Conservation (phyloP, 2,329 filamentous ascomycete genomes). For the Cladophialophora exuberans region DNA sequence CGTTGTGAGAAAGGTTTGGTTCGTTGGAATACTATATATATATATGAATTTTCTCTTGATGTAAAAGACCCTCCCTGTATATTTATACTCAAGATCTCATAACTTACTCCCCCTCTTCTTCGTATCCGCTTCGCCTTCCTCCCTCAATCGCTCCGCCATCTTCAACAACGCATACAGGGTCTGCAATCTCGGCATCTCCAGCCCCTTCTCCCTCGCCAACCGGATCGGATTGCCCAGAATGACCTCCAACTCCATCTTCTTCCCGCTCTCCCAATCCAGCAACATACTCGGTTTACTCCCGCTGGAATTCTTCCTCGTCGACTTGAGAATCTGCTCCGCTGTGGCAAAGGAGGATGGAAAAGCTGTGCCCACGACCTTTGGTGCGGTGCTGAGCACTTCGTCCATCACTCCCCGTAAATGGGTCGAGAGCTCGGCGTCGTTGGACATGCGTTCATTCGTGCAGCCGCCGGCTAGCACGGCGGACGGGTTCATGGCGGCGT, state of each 20-base stretch:
- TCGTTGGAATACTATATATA: too few species aligned
- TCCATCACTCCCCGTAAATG: conserved; percentile 70
- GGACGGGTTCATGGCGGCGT: conserved; percentile 74
- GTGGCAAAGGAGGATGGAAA: conserved; percentile 64
- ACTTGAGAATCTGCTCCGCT: conserved; percentile 65
- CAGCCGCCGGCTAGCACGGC: conserved; percentile 68
- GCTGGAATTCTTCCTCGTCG: conserved; percentile 63
- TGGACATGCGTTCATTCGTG: conserved; percentile 68
- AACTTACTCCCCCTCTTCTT: conserved; percentile 16
- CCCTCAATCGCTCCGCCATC: conserved; percentile 62
- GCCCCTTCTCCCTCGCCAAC: conserved; percentile 64
- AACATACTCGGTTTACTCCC: conserved; percentile 62
- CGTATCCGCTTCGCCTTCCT: conserved; percentile 32
- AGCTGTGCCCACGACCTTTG: conserved; percentile 63
- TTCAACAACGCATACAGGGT: conserved; percentile 67
- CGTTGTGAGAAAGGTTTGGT: too few species aligned
- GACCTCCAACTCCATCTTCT: conserved; percentile 71
- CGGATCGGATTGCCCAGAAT: conserved; percentile 72
- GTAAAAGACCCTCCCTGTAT: too few species aligned
- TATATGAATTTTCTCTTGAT: too few species aligned
- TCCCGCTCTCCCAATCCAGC: conserved; percentile 68
- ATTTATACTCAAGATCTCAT: background rate
- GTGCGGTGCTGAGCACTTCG: conserved; percentile 68
- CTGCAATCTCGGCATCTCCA: conserved; percentile 69
- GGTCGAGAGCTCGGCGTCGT: conserved; percentile 63